Conservation (phyloP, 2,329 filamentous ascomycete species). For the Curvularia spicifera region DNA sequence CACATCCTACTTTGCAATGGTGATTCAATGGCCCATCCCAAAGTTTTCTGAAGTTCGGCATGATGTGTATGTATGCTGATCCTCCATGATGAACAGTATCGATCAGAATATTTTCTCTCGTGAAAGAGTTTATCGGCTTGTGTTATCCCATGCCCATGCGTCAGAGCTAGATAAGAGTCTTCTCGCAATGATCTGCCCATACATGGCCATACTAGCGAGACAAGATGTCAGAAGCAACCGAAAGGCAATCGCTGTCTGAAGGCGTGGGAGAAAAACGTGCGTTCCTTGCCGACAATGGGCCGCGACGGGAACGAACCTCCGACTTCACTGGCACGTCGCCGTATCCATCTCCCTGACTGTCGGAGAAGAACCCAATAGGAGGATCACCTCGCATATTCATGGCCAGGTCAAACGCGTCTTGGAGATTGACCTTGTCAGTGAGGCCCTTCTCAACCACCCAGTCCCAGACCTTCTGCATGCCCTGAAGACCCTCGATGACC, state of each 20-base stretch:
- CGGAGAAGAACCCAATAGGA: neutral
- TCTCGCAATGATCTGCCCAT: too few species aligned
- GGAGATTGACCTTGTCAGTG: slow-evolving; percentile 22
- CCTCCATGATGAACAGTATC: neutral
- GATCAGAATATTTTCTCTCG: neutral
- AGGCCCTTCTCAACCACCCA: slow-evolving; percentile 34
- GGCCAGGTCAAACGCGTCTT: slow-evolving; percentile 34
- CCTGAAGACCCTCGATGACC: slow-evolving; percentile 13
- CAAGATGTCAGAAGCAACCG: too few species aligned
- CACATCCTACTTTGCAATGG: neutral
- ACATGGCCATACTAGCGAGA: too few species aligned
- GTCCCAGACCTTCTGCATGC: slow-evolving; percentile 35
- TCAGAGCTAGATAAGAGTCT: too few species aligned
- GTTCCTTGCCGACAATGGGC: too few species aligned
- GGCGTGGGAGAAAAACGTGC: too few species aligned
- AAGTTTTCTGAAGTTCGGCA: neutral
- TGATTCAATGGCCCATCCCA: too few species aligned
- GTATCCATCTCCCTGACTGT: neutral
- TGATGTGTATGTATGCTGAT: neutral
- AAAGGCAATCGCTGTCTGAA: too few species aligned
- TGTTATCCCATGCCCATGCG: too few species aligned
- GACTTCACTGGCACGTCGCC: too few species aligned
- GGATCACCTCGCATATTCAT: slow-evolving; percentile 15
- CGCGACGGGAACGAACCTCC: too few species aligned
- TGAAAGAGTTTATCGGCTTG: too few species aligned